Evolutionary conservation across 192 early-diverging fungal genomes (phyloP), one percentile per base, ranked within the genome.

Genomic region (Coemansia sp.): DNA sequence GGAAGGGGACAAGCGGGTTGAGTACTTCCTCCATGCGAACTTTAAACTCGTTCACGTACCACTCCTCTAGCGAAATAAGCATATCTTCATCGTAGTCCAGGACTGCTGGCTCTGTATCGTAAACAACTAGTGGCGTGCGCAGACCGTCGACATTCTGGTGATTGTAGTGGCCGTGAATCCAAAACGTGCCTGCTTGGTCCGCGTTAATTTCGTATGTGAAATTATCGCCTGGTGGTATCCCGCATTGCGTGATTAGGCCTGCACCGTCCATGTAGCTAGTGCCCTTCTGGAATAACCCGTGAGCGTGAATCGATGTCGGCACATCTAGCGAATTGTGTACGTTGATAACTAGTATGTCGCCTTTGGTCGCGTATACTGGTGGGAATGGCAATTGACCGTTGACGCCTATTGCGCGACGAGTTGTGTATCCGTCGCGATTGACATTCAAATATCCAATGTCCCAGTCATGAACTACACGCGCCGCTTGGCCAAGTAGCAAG

Each of bases 81-180:
- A 81, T 66, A 39, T 84, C 70, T 21, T 94, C 91, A 23, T 80
- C 86, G 40, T 92, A 91, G 49, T 90, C 90, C 68, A 33, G 64
- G 79, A 74, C 33, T 78, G 84, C 49, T 78, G 78, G 47, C 78
- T 17, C 28, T 28, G 40, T 55, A 70, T 88, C 80, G 57, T 87
- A 75, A 59, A 94, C 80, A 55, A 93, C 84, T 37, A 94, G 52
- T 6, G 93, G 85, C 0, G 82, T 79, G 59, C 89, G 87, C 50
- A 93, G 72, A 35, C 93, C 93, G 63, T 94, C 93, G 21, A 90
- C 86, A 67, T 91, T 92, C 72, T 94, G 92, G 21, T 76, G 80
- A 32, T 67, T 67, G 62, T 64, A 76, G 74, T 94, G 92, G 19
- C 84, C 78, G 65, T 94, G 92, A 47, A 90, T 79, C 94, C 94